These are phyloP conservation scores for Rubia tinctorum DNA, from an alignment of 305 asterid species.

Conservation along the genomic window DNA sequence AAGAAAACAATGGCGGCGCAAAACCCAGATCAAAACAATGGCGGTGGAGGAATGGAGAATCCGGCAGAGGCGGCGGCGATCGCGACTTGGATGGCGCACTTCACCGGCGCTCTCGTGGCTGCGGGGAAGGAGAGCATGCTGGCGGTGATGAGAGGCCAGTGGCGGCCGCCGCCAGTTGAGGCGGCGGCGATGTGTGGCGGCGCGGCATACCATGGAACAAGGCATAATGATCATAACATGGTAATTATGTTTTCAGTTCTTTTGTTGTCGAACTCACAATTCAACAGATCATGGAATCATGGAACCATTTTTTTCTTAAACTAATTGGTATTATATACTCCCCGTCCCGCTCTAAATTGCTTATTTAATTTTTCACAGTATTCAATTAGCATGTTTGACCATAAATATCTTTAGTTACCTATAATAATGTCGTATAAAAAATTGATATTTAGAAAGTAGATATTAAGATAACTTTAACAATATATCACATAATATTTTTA, in stretches of 20 bases:
- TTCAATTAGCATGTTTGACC: no score
- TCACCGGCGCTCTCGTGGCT: not conserved
- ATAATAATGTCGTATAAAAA: no score
- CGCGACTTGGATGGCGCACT: not conserved
- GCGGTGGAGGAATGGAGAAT: slow-evolving; percentile 8
- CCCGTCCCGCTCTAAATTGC: no score
- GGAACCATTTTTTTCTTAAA: no score
- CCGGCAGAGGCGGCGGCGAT: not conserved
- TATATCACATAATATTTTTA: no score
- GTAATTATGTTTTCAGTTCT: not conserved
- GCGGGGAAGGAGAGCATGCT: not conserved
- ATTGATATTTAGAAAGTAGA: no score
- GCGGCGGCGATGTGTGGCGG: slow-evolving; percentile 12
- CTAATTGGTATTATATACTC: no score
- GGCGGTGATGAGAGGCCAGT: slow-evolving; percentile 3
- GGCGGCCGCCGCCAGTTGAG: slow-evolving; percentile 1
- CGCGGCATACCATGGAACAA: not conserved
- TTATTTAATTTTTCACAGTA: no score
- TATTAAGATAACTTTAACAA: no score
- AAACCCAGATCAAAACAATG: not conserved
- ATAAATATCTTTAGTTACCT: no score
- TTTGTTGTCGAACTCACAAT: no score
- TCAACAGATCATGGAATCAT: no score
- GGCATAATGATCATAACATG: slow-evolving; percentile 5
- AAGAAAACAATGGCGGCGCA: not conserved